These are phyloP conservation scores for Phyllosticta paracitricarpa DNA, from an alignment of 2,329 filamentous ascomycete genomes.

Conservation along the genomic window DNA sequence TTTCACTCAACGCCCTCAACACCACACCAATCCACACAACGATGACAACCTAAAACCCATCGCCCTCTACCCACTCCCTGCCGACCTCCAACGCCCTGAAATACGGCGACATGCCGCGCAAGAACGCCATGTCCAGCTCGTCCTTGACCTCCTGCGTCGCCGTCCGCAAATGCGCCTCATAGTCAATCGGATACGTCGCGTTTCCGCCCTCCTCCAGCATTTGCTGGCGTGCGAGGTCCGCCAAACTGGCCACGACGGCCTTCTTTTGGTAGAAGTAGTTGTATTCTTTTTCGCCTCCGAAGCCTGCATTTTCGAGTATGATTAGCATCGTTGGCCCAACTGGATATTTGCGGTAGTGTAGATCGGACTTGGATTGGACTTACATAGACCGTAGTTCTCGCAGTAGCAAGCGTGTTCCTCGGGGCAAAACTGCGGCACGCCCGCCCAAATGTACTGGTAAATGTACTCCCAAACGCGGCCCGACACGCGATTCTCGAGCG, in stretches of 20 bases:
- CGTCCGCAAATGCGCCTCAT: slow-evolving; percentile 9
- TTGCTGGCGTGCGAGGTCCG: slow-evolving; percentile 26
- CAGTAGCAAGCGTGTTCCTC: slow-evolving; percentile 45
- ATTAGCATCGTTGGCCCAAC: background rate
- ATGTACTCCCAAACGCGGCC: slow-evolving; percentile 48
- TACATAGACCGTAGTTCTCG: slow-evolving; percentile 47
- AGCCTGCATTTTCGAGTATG: slow-evolving; percentile 15
- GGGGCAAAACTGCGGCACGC: slow-evolving; percentile 33
- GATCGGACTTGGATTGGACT: no score
- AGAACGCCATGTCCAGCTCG: slow-evolving; percentile 31
- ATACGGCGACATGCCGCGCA: slow-evolving; percentile 36
- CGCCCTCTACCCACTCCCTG: slow-evolving; percentile 38
- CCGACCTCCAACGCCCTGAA: slow-evolving; percentile 40
- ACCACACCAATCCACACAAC: background rate
- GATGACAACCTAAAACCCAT: slow-evolving; percentile 33
- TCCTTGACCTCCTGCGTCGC: slow-evolving; percentile 27
- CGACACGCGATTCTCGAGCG: slow-evolving; percentile 40
- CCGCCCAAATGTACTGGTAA: slow-evolving; percentile 48
- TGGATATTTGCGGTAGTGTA: no score
- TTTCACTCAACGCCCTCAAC: background rate
- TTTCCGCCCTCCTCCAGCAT: slow-evolving; percentile 21
- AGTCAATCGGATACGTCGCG: slow-evolving; percentile 11
- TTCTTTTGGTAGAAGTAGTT: slow-evolving; percentile 33
- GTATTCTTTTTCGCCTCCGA: slow-evolving; percentile 35
- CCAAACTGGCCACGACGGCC: slow-evolving; percentile 24